These are phyloP conservation scores for Colletotrichum abscissum DNA, from an alignment of 2,329 filamentous ascomycete genomes.

Conservation along the genomic window DNA sequence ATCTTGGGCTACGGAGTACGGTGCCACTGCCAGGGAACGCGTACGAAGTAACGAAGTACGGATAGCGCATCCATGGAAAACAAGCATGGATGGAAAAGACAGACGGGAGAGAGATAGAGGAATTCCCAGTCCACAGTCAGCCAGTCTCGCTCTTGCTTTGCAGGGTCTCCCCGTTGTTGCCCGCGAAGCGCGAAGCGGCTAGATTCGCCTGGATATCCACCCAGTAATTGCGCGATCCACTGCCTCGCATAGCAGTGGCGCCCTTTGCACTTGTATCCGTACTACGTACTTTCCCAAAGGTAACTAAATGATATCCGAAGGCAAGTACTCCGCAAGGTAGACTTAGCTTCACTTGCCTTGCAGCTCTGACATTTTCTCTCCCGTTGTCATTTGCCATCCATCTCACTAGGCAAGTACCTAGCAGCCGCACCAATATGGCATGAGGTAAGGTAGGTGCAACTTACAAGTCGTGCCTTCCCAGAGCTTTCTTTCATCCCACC, in stretches of 20 bases:
- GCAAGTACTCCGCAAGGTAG: too few relatives aligned
- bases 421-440: not conserved
- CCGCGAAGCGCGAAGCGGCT: not conserved
- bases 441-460: not conserved
- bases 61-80: constrained; percentile 6
- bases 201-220: not conserved
- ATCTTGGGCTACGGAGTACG: not conserved
- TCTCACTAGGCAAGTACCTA: not conserved
- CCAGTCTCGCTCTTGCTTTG: not conserved
- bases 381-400: not conserved
- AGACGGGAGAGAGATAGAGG: not conserved
- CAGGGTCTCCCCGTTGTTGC: not conserved
- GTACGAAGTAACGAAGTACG: not conserved
- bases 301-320: too few relatives aligned
- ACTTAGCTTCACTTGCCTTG: too few relatives aligned
- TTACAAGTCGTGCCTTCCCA: not conserved
- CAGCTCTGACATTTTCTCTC: too few relatives aligned
- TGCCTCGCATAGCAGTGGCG: not conserved
- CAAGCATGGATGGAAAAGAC: not conserved
- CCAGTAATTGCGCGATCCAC: not conserved
- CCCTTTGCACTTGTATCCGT: not conserved
- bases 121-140: not conserved
- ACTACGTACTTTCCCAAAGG: too few relatives aligned
- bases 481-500: not conserved
- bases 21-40: not conserved